Conservation (phyloP, 2,329 filamentous ascomycete genomes). For the Davidsoniella virescens region DNA sequence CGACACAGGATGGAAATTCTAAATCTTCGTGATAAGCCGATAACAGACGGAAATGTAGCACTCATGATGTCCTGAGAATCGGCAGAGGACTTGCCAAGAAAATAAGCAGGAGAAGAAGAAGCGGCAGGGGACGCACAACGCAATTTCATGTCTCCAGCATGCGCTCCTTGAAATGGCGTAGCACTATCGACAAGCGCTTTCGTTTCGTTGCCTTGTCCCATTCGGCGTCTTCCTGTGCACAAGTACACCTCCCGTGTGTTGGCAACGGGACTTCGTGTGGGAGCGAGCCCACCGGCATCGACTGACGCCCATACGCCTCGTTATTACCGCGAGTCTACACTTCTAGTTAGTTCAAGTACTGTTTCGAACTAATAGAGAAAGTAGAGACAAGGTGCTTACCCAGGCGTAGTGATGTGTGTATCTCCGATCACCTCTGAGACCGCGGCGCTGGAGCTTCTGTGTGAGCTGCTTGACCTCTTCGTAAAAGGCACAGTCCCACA, state of each 20-base stretch:
- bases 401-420: constrained; percentile 8
- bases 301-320: constrained; percentile 3
- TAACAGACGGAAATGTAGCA: too few species aligned
- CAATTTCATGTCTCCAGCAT: not conserved
- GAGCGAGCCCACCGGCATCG: not conserved
- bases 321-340: constrained; percentile 1
- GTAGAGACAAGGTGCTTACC: not conserved
- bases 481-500: constrained; percentile 8
- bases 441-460: constrained; percentile 4
- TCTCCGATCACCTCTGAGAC: not conserved
- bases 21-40: too few species aligned
- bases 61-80: not conserved
- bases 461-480: constrained; percentile 5
- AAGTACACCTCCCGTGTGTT: constrained; percentile 1
- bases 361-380: not conserved
- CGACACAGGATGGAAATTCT: too few species aligned
- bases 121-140: not conserved
- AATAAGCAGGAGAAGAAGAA: too few species aligned
- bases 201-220: constrained; percentile 1
- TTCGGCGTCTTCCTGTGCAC: constrained; percentile 1
- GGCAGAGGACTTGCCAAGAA: too few species aligned
- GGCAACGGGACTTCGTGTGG: constrained; percentile 2
- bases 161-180: constrained; percentile 1
- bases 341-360: not conserved
- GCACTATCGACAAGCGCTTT: not conserved